phyloP scores from a whole-genome alignment of 2,329 filamentous ascomycete species.

The Colletotrichum sp. region DNA sequence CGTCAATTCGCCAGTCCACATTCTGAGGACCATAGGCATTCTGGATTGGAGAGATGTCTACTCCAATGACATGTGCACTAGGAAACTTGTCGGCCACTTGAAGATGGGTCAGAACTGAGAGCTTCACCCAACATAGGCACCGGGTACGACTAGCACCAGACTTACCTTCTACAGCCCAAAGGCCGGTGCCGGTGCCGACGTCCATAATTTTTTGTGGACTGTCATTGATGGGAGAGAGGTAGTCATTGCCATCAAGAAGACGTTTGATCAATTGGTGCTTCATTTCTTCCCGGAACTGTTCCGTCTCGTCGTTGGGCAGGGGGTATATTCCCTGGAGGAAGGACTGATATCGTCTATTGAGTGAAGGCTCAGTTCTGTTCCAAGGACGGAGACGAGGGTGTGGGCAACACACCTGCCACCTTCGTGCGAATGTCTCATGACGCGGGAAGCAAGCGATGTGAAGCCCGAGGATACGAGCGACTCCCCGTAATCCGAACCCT shows the following conservation, averaged over 20 bases:
- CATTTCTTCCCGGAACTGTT: conserved; percentile 53
- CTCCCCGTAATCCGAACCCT: conserved; percentile 42
- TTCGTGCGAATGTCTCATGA: conserved; percentile 20
- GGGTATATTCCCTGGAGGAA: conserved; percentile 53
- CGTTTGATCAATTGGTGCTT: conserved; percentile 56
- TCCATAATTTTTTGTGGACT: conserved; percentile 55
- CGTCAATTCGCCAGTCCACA: conserved; percentile 55
- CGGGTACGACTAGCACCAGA: background rate
- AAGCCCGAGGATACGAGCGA: conserved; percentile 43
- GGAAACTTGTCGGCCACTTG: conserved; percentile 51
- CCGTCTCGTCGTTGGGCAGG: conserved; percentile 57
- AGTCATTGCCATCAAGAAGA: conserved; percentile 46
- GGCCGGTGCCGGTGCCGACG: conserved; percentile 54
- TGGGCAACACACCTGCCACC: conserved; percentile 20
- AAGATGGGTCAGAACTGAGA: background rate
- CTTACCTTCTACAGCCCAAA: conserved; percentile 62
- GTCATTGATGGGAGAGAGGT: conserved; percentile 47
- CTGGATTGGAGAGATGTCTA: conserved; percentile 50
- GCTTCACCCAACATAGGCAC: background rate
- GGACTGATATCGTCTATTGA: conserved; percentile 52
- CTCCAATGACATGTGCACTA: conserved; percentile 50
- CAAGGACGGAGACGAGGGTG: background rate
- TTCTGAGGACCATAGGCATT: conserved; percentile 59
- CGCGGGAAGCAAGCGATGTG: conserved; percentile 37
- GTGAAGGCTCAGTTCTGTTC: background rate